These are phyloP conservation scores for Hylodesmum podocarpum DNA, from an alignment of 306 rosid genomes.

Conservation along the genomic window DNA sequence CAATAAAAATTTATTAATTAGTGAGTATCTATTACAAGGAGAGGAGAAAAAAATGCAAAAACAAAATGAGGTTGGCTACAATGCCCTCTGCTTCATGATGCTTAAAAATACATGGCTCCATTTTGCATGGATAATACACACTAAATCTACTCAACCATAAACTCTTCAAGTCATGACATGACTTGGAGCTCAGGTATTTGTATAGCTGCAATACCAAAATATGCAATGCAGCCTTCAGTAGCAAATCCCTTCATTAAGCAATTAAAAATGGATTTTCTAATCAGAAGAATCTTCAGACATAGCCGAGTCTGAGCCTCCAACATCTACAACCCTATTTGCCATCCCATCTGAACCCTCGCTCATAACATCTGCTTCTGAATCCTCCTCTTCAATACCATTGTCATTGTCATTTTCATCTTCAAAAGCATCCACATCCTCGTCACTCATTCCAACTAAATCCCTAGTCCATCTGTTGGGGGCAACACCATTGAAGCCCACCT, in stretches of 20 bases:
- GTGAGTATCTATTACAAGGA: constrained; percentile 40
- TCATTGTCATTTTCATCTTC: constrained; percentile 71
- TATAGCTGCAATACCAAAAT: constrained; percentile 57
- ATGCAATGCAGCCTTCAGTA: constrained; percentile 43
- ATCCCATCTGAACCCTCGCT: constrained; percentile 77
- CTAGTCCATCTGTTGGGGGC: constrained; percentile 67
- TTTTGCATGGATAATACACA: constrained; percentile 46
- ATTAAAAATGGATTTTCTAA: constrained; percentile 34
- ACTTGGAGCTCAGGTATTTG: constrained; percentile 27
- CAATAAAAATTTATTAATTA: constrained; percentile 37
- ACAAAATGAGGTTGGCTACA: constrained; percentile 23
- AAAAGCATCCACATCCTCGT: constrained; percentile 74
- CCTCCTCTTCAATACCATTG: constrained; percentile 61
- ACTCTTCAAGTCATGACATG: constrained; percentile 25
- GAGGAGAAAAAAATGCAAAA: neutral
- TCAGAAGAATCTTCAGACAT: constrained; percentile 88
- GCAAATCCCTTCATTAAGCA: constrained; percentile 29
- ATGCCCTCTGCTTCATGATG: constrained; percentile 38
- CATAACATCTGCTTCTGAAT: constrained; percentile 65
- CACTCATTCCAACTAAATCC: constrained; percentile 60
- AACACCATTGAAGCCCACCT: constrained; percentile 56
- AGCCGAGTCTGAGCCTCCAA: constrained; percentile 62
- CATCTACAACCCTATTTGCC: constrained; percentile 50
- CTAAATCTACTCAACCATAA: constrained; percentile 30
- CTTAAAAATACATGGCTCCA: constrained; percentile 46